Evolutionary conservation across 345 rosid species (phyloP).

Genomic region (Gossypium mustelinum): DNA sequence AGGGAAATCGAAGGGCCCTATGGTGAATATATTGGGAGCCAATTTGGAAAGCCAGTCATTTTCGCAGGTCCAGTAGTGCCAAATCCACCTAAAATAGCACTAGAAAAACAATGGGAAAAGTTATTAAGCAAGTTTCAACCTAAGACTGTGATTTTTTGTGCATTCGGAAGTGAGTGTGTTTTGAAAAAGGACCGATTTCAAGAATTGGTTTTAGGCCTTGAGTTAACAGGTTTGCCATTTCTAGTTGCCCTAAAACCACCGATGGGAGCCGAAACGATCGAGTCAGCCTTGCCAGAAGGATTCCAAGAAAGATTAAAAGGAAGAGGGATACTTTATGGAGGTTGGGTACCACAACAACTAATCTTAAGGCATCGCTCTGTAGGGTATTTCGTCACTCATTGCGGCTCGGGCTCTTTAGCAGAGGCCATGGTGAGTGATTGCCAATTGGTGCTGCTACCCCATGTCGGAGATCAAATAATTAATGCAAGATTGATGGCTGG

Average conservation of each 20-base stretch:
- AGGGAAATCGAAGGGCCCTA: constrained; percentile 35
- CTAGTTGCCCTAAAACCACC: constrained; percentile 32
- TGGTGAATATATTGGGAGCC: constrained; percentile 23
- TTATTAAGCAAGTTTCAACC: too few species aligned
- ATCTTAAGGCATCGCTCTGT: constrained; percentile 31
- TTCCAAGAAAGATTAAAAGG: constrained; percentile 14
- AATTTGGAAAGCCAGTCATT: constrained; percentile 16
- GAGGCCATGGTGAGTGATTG: too few species aligned
- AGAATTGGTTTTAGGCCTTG: too few species aligned
- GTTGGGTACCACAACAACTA: neutral
- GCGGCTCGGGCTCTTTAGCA: neutral
- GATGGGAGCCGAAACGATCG: constrained; percentile 19
- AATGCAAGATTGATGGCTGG: too few species aligned
- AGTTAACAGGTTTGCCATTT: too few species aligned
- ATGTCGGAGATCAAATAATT: too few species aligned
- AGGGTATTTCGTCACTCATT: constrained; percentile 35
- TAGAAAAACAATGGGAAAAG: constrained; percentile 21
- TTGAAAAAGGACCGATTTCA: too few species aligned
- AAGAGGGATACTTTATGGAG: too few species aligned
- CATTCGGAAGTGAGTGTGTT: too few species aligned
- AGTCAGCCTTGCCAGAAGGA: constrained; percentile 30
- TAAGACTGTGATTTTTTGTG: too few species aligned
- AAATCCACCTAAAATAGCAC: constrained; percentile 10
- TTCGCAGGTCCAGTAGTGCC: constrained; percentile 29
- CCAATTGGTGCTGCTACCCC: too few species aligned